Evolutionary conservation across 805 yeast species (phyloP).

Genomic region (Nakazawaea peltata): DNA sequence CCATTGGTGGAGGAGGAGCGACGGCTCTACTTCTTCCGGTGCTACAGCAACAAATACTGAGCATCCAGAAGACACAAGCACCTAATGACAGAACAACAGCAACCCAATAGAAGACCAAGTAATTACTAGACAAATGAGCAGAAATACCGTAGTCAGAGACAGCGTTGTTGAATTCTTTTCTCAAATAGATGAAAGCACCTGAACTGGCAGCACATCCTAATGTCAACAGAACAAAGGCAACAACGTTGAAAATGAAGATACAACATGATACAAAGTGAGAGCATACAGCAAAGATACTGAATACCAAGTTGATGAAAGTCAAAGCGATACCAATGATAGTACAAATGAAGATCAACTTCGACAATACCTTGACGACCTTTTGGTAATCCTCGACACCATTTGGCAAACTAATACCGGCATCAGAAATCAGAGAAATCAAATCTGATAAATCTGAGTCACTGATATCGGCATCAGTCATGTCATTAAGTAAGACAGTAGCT

Average conservation of each 20-base stretch:
- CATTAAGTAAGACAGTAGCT: constrained; percentile 19
- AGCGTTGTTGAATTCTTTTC: constrained; percentile 42
- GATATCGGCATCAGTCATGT: constrained; percentile 13
- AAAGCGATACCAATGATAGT: constrained; percentile 39
- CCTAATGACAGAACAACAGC: constrained; percentile 14
- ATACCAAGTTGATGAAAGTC: constrained; percentile 32
- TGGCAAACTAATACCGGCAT: constrained; percentile 41
- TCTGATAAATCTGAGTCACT: constrained; percentile 14
- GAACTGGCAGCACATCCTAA: constrained; percentile 52
- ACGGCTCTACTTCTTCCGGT: not conserved
- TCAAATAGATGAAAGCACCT: constrained; percentile 45
- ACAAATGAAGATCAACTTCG: constrained; percentile 53
- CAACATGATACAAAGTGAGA: constrained; percentile 36
- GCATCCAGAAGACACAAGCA: constrained; percentile 12
- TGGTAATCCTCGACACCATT: constrained; percentile 38
- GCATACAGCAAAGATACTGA: constrained; percentile 36
- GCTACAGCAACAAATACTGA: constrained; percentile 11
- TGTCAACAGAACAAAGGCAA: constrained; percentile 29
- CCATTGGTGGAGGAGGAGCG: not conserved
- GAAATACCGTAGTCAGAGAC: constrained; percentile 43
- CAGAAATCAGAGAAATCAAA: constrained; percentile 1
- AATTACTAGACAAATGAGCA: constrained; percentile 30
- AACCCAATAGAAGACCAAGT: constrained; percentile 19
- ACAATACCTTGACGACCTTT: constrained; percentile 34
- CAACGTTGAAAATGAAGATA: constrained; percentile 34